A percentile compares a stretch with the other conserved stretches of the same genome.
phyloP scores from a whole-genome alignment of 441 rosid species.

The Mallotus japonicus region DNA sequence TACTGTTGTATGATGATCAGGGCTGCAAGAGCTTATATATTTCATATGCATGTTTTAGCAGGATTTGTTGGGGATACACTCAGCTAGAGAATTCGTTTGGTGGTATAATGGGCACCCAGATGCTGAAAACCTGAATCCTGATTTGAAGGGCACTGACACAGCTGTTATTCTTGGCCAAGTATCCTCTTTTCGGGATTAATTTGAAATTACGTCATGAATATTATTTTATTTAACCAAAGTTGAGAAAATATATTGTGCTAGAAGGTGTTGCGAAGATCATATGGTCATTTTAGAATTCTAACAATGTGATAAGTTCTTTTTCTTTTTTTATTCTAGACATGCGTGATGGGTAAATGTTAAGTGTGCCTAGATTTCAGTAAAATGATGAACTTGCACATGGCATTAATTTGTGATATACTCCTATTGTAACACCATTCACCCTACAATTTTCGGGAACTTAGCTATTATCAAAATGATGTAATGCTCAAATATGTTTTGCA shows the following conservation, averaged over 20 bases:
- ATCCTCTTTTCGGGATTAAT: conserved; percentile 12
- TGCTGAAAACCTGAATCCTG: conserved; percentile 56
- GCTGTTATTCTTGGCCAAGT: conserved; percentile 90
- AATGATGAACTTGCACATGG: too few species aligned
- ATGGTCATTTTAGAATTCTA: neutral
- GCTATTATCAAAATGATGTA: neutral
- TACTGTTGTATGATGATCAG: neutral
- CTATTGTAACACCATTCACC: too few species aligned
- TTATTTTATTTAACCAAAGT: neutral
- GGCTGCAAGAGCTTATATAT: conserved; percentile 18
- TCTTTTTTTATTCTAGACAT: neutral
- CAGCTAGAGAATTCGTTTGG: conserved; percentile 97
- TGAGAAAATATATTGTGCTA: neutral
- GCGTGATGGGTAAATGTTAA: neutral
- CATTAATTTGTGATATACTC: too few species aligned
- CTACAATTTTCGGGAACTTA: neutral
- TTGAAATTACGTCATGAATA: neutral
- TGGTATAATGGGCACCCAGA: conserved; percentile 97
- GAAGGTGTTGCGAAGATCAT: neutral
- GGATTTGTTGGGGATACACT: conserved; percentile 66
- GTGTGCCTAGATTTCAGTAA: too few species aligned
- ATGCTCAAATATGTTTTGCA: neutral
- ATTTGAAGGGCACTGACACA: conserved; percentile 65
- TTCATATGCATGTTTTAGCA: conserved; percentile 25
- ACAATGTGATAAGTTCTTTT: neutral